Conservation (phyloP, 768 basidiomycete species). For the Rubroboletus satanas region DNA sequence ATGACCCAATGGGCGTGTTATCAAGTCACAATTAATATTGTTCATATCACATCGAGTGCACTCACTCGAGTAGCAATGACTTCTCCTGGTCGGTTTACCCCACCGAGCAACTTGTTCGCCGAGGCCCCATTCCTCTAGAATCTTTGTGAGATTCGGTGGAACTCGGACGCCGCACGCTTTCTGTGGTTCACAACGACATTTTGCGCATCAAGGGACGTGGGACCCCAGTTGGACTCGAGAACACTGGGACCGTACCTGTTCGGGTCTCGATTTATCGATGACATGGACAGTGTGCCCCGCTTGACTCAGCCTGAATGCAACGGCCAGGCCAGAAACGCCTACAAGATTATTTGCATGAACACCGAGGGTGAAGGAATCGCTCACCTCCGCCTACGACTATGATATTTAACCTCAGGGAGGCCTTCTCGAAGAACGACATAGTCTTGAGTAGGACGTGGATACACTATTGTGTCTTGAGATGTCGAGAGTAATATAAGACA, state of each 20-base stretch:
- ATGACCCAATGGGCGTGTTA: not conserved
- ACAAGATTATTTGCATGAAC: not conserved
- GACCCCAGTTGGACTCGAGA: not conserved
- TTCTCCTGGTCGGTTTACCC: conserved; percentile 16
- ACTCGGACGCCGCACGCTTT: conserved; percentile 39
- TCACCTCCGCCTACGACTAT: conserved; percentile 21
- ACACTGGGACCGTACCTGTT: conserved; percentile 26
- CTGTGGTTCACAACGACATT: conserved; percentile 14
- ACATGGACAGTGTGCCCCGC: conserved; percentile 54
- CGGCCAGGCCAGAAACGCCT: conserved; percentile 49
- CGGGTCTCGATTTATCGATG: conserved; percentile 46
- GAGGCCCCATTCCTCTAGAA: conserved; percentile 52
- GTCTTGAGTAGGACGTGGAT: not conserved
- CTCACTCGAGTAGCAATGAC: conserved; percentile 18
- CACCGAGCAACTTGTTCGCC: conserved; percentile 37
- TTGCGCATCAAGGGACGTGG: not conserved
- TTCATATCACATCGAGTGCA: not conserved
- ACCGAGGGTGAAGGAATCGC: not conserved
- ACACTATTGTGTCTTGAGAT: not conserved
- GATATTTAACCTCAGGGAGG: conserved; percentile 11
- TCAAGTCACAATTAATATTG: not conserved
- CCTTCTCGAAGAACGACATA: conserved; percentile 9
- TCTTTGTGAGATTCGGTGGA: conserved; percentile 54
- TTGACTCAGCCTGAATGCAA: conserved; percentile 49
- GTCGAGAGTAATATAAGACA: not conserved